Evolutionary conservation across 208 protist species (phyloP).

Genomic region (Trypanosoma vivax): DNA sequence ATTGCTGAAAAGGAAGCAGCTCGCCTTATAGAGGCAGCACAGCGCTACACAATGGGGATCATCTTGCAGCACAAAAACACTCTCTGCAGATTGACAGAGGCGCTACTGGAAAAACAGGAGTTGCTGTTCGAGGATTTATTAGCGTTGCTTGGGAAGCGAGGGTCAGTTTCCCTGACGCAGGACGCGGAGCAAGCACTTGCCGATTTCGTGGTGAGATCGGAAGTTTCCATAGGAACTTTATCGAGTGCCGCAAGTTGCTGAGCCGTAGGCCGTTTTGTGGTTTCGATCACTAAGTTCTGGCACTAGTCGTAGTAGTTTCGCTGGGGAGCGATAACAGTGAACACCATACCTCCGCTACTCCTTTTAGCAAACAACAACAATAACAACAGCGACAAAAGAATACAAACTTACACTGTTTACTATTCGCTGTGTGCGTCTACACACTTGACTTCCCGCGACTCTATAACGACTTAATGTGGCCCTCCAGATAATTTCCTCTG

Average conservation of each 20-base stretch:
- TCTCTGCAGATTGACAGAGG: conserved; percentile 36
- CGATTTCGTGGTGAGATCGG: conserved; percentile 42
- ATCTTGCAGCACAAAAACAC: conserved; percentile 33
- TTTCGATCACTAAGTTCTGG: not conserved
- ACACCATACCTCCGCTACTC: no score
- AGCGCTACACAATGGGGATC: conserved; percentile 34
- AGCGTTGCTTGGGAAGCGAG: conserved; percentile 41
- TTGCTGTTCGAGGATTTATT: conserved; percentile 66
- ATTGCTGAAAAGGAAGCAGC: conserved; percentile 64
- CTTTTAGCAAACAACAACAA: no score
- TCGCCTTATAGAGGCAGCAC: conserved; percentile 47
- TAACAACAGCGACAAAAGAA: no score
- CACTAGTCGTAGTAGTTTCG: no score
- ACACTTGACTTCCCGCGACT: no score
- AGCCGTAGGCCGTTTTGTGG: not conserved
- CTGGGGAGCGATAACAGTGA: no score
- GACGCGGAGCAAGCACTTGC: conserved; percentile 44
- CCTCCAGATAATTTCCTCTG: no score
- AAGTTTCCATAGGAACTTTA: conserved; percentile 27
- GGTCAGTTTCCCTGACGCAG: conserved; percentile 9
- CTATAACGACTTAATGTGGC: no score
- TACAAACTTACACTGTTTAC: no score
- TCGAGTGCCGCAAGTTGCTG: conserved; percentile 6
- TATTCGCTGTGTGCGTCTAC: no score
- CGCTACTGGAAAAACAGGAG: conserved; percentile 64